Evolutionary conservation across 2,329 filamentous ascomycete genomes (phyloP), one percentile per base, ranked within the genome.

Genomic region (Pezicula rhizophila): DNA sequence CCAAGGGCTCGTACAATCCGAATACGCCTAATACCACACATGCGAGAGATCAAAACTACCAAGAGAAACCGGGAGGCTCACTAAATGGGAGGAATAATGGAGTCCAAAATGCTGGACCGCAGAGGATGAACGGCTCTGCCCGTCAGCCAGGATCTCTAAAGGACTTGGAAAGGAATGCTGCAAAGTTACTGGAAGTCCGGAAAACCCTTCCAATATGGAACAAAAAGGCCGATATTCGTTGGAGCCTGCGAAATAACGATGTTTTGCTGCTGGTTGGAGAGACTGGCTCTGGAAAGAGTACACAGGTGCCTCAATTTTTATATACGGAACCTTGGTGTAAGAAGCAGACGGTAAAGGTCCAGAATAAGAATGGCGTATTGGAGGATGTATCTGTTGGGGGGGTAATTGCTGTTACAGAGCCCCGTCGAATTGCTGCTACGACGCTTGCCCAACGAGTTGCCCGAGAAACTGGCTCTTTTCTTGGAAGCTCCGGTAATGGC

Each of bases 201-300:
- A 57, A 56, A 50, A 51, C 49, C 5, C 52, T 66, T 6, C 63
- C 64, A 15, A 62, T 66, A n/a, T 64, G 60, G 56, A 46, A 49
- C 5, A 60, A 58, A 39, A 55, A 58, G 31, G 47, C 47, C 18
- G 58, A 64, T 51, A 64, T 66, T 37, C 54, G 58, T 20, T 52
- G 47, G 39, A 53, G 48, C 12, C 42, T 66, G n/a, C 53, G 60
- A 33, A 34, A 58, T 5, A 56, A 63, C 17, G 80, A 95, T 60
- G 80, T 96, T 1, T 78, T 99, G 45, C 76, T 99, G 0, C 72
- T 99, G 12, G 85, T 93, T 2, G 92, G 92, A 70, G 92, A 97
- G 67, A 99, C 93, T 0, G 93, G 93, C 65, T 95, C 89, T 12
- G 93, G 93, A 64, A 99, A 99, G 70, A 95, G 88, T 71, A 99